Percentiles rank a stretch among this genome's conserved stretches.
phyloP scores from a whole-genome alignment of 768 basidiomycete species.

The Amanita inopinata region DNA sequence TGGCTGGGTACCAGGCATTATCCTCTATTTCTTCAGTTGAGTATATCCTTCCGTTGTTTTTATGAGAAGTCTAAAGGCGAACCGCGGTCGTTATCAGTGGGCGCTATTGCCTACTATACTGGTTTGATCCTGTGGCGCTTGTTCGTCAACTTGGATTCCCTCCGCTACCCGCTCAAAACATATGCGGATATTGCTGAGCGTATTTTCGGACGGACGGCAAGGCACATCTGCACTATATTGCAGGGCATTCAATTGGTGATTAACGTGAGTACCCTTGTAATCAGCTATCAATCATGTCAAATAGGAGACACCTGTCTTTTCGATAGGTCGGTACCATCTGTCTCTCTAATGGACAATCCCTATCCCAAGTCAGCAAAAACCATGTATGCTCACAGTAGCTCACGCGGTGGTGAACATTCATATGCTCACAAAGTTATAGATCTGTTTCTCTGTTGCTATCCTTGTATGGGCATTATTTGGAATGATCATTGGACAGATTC shows the following conservation, averaged over 20 bases:
- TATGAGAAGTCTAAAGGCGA: too few relatives aligned
- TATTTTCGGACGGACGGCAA: constrained; percentile 39
- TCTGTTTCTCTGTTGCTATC: constrained; percentile 50
- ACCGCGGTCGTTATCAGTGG: constrained; percentile 24
- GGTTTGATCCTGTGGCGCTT: constrained; percentile 47
- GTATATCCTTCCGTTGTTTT: not conserved
- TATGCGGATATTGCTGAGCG: constrained; percentile 51
- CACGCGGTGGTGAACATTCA: too few relatives aligned
- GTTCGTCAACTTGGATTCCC: constrained; percentile 47
- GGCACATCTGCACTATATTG: constrained; percentile 36
- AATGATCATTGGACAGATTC: constrained; percentile 48
- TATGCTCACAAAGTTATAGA: too few relatives aligned
- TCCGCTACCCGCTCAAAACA: constrained; percentile 40
- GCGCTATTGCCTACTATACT: constrained; percentile 41
- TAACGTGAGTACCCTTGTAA: constrained; percentile 28
- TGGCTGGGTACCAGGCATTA: constrained; percentile 43
- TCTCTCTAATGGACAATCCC: constrained; percentile 39
- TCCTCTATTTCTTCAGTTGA: constrained; percentile 34
- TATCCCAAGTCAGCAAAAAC: constrained; percentile 39
- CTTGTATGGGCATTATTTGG: constrained; percentile 49
- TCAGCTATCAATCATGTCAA: not conserved
- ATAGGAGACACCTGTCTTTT: not conserved
- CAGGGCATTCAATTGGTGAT: constrained; percentile 49
- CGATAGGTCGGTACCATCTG: constrained; percentile 29
- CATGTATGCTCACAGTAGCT: too few relatives aligned